Evolutionary conservation across 176 grass and related monocot species (phyloP).

Genomic region (Oryza punctata): DNA sequence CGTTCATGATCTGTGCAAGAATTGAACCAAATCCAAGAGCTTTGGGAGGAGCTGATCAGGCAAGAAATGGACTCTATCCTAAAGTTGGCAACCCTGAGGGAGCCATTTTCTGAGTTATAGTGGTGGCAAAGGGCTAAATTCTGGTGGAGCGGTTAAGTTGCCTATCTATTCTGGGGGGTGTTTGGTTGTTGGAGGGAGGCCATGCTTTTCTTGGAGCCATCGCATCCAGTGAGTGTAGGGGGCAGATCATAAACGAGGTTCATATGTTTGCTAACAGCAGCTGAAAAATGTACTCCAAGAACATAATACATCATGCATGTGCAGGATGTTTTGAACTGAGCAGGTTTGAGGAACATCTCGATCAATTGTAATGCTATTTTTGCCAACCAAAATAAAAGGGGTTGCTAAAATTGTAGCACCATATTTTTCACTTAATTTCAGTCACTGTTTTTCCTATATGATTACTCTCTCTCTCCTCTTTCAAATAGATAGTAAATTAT

Average conservation of each 20-base stretch:
- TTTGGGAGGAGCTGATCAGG: constrained; percentile 43
- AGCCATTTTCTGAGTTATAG: constrained; percentile 40
- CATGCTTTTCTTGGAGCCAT: constrained; percentile 13
- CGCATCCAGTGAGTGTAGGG: constrained; percentile 17
- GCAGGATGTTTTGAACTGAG: neutral
- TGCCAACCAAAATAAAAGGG: too few species aligned
- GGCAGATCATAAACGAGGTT: constrained; percentile 1
- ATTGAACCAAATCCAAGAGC: constrained; percentile 11
- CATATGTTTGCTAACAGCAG: constrained; percentile 14
- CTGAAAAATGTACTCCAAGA: neutral
- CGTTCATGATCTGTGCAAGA: constrained; percentile 35
- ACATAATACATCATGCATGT: neutral
- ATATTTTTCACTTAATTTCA: too few species aligned
- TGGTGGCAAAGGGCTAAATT: neutral
- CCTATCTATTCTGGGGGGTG: constrained; percentile 37
- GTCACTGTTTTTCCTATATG: too few species aligned
- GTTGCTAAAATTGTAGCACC: too few species aligned
- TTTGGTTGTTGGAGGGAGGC: constrained; percentile 41
- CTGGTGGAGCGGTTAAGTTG: neutral
- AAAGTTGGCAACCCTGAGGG: constrained; percentile 44
- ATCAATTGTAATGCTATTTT: neutral
- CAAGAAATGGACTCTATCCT: constrained; percentile 40
- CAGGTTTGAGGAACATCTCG: neutral
- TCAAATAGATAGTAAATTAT: too few species aligned
- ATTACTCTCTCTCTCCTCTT: too few species aligned